Conservation (phyloP, 2,329 filamentous ascomycete species). For the Fusarium compactum region DNA sequence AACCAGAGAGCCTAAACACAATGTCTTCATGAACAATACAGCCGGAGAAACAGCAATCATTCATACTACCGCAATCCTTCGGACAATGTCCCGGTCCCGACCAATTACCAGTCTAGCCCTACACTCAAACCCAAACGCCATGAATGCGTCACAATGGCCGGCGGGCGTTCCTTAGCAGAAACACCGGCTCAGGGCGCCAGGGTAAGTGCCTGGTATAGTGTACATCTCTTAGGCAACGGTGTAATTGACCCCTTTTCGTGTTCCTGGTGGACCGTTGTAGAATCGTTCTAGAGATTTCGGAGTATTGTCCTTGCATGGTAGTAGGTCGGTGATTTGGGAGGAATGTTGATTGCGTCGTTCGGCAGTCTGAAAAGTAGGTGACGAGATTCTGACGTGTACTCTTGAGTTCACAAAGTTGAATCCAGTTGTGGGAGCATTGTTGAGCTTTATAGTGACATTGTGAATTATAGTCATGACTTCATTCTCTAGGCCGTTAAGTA, state of each 20-base stretch:
- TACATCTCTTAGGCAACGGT: background rate
- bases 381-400: too few relatives aligned
- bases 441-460: constrained; percentile 5
- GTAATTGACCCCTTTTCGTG: background rate
- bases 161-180: background rate
- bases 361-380: too few relatives aligned
- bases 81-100: background rate
- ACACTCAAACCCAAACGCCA: background rate
- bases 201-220: background rate
- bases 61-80: background rate
- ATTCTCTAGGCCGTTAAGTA: constrained; percentile 38
- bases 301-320: too few relatives aligned
- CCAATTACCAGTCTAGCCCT: background rate
- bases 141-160: background rate
- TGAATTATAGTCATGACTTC: constrained; percentile 34
- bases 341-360: background rate
- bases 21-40: background rate
- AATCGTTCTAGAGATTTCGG: background rate
- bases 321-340: background rate
- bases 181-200: too few relatives aligned
- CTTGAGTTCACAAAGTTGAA: too few relatives aligned
- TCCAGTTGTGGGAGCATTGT: too few relatives aligned
- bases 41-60: too few relatives aligned
- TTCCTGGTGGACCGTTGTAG: background rate
- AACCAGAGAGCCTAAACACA: background rate